phyloP scores from a whole-genome alignment of 768 basidiomycete species.

The Amanita thiersii region DNA sequence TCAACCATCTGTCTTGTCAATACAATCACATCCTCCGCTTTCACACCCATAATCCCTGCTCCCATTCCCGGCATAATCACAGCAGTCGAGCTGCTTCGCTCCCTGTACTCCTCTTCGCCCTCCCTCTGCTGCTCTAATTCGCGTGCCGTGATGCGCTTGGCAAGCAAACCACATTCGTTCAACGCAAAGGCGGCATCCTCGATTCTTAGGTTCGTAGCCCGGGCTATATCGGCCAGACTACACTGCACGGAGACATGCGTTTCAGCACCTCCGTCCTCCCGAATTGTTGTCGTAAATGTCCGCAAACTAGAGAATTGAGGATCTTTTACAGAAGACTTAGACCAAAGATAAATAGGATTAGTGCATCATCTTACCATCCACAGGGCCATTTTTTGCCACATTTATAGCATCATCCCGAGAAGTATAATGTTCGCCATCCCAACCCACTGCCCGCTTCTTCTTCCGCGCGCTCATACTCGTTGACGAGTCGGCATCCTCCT shows the following conservation, averaged over 20 bases:
- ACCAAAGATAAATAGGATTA: conserved; percentile 18
- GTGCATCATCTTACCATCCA: conserved; percentile 18
- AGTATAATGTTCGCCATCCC: conserved; percentile 50
- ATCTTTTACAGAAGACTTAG: conserved; percentile 25
- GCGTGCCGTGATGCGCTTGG: conserved; percentile 24
- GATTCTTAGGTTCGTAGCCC: conserved; percentile 69
- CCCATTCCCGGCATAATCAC: too few species aligned
- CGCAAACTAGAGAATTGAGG: conserved; percentile 46
- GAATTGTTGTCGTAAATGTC: conserved; percentile 46
- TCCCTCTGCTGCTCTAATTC: conserved; percentile 18
- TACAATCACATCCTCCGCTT: conserved; percentile 26
- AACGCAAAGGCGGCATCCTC: conserved; percentile 89
- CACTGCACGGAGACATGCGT: conserved; percentile 62
- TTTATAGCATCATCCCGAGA: conserved; percentile 23
- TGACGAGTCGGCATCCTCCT: conserved; percentile 18
- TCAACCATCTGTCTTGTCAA: conserved; percentile 32
- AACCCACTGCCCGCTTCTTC: conserved; percentile 54
- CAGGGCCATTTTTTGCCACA: conserved; percentile 18
- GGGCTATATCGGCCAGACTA: conserved; percentile 70
- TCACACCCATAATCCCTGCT: background rate
- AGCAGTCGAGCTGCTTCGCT: too few species aligned
- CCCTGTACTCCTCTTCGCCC: too few species aligned
- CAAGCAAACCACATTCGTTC: conserved; percentile 77
- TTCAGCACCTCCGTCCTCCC: conserved; percentile 60
- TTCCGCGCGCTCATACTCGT: conserved; percentile 16